These are phyloP conservation scores for Populus tremula DNA, from an alignment of 345 rosid genomes.

Conservation along the genomic window DNA sequence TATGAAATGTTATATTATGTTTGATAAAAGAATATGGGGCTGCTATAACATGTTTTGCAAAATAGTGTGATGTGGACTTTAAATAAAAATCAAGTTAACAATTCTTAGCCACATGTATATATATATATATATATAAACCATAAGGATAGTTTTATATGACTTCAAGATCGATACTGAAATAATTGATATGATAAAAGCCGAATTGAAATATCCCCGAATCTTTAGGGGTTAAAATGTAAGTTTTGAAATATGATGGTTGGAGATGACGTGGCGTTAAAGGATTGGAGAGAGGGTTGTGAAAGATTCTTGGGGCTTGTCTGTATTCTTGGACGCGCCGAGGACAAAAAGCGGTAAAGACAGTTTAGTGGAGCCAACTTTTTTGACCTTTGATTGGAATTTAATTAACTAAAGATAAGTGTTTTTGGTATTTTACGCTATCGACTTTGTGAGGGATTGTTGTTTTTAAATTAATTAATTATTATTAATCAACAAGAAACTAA, in stretches of 20 bases:
- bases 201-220: neutral
- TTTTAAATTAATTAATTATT: too few species aligned
- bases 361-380: constrained; percentile 11
- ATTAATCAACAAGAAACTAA: too few species aligned
- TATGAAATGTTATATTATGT: too few species aligned
- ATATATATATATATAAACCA: too few species aligned
- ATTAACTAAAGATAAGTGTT: too few species aligned
- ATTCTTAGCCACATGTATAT: too few species aligned
- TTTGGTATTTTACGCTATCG: too few species aligned
- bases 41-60: too few species aligned
- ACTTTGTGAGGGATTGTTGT: too few species aligned
- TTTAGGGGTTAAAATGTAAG: neutral
- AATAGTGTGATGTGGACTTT: too few species aligned
- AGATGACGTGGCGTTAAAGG: neutral
- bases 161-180: neutral
- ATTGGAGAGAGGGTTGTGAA: neutral
- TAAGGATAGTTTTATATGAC: neutral
- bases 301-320: neutral
- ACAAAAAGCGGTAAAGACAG: neutral
- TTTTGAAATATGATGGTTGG: neutral
- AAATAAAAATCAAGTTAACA: too few species aligned
- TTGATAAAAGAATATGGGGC: too few species aligned
- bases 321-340: neutral
- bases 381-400: neutral
- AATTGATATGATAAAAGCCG: neutral